Evolutionary conservation across 1,139 yeast species (phyloP), one percentile per base, ranked within the genome.

Genomic region (Kodamaea plutei): DNA sequence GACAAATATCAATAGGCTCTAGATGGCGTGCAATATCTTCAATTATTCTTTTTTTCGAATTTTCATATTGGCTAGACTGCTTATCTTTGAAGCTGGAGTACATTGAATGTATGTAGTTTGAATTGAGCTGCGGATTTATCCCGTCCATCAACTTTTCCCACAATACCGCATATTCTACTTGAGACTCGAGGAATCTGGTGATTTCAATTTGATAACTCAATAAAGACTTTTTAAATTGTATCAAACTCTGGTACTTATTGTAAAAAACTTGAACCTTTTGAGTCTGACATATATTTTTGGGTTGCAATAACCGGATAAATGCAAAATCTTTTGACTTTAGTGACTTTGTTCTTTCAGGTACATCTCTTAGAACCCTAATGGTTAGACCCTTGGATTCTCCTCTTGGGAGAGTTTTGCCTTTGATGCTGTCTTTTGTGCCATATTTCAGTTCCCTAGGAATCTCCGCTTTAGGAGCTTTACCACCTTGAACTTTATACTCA

Each of bases 61-160:
- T 15, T 15, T 20, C 19, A 15, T 19, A 11, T 13, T 46, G 48
- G 7, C 15, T 17, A 18, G 27, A 29, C 34, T 44, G 38, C 30
- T 50, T 53, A 7, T 41, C 45, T 8, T 34, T 29, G 37, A 42
- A 54, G 25, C 47, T 35, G 11, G 44, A 40, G 33, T 47, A 50
- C 33, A 50, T 44, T 11, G 48, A 41, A 9, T 37, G 41, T 28
- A 48, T 41, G 18, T 40, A 40, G 8, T 24, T 24, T 11, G 27
- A 8, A n/a, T 23, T 22, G 15, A n/a, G 20, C 5, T 22, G 23
- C 14, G 17, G 10, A 25, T 16, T 11, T 8, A 3, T 13, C 9
- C 6, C 16, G 11, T 28, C 39, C 28, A 52, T 32, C 3, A 49
- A 31, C 2, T 26, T 16, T 9, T 40, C 28, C 59, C 58, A 54